These are phyloP conservation scores for Prunus mongolica DNA, from an alignment of 306 rosid genomes.

Conservation along the genomic window DNA sequence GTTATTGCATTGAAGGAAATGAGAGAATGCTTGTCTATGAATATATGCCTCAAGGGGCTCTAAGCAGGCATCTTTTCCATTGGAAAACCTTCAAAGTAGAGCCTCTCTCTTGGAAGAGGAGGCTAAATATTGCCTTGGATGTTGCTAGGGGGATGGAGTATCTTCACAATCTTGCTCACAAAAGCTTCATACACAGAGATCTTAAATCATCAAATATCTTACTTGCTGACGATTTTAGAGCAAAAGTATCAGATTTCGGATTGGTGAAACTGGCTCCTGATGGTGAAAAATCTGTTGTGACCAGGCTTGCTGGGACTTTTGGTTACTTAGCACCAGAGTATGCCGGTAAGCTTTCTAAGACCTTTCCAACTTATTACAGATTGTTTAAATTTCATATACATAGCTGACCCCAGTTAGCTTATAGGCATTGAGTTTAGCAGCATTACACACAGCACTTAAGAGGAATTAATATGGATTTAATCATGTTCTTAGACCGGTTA, in stretches of 20 bases:
- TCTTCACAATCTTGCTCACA: conserved; percentile 86
- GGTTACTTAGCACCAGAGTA: conserved; percentile 99
- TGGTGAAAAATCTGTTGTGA: conserved; percentile 82
- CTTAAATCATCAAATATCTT: conserved; percentile 91
- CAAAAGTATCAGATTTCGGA: conserved; percentile 93
- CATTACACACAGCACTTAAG: not conserved
- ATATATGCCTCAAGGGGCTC: conserved; percentile 98
- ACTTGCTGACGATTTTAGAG: conserved; percentile 84
- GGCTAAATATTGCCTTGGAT: conserved; percentile 92
- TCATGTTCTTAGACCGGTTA: too few species aligned
- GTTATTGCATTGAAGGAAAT: conserved; percentile 68
- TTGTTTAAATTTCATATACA: not conserved
- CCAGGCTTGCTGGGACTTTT: conserved; percentile 95
- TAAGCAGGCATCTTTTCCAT: conserved; percentile 88
- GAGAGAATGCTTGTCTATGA: conserved; percentile 92
- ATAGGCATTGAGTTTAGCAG: not conserved
- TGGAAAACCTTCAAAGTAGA: conserved; percentile 71
- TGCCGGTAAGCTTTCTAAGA: conserved; percentile 57
- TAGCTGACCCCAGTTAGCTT: not conserved
- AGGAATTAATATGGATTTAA: too few species aligned
- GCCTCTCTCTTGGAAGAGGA: conserved; percentile 95
- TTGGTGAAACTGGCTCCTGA: conserved; percentile 97
- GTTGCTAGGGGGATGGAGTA: conserved; percentile 99
- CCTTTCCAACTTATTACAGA: not conserved
- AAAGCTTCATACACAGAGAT: conserved; percentile 98